phyloP scores from a whole-genome alignment of 352 stramenopile genomes.

The Blastocystis sp. region DNA sequence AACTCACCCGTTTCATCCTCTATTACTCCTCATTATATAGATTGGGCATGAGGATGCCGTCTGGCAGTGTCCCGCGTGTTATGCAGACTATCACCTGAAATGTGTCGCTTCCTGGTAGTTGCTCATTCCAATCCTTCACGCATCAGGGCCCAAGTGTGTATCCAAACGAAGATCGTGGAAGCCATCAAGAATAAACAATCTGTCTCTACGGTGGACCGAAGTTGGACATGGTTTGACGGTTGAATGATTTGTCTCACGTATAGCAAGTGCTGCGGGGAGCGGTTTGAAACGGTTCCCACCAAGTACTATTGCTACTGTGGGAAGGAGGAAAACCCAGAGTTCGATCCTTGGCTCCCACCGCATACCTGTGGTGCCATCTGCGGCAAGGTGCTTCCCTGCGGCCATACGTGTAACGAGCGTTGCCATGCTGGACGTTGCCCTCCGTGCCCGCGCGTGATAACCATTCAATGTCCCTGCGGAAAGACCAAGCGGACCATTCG shows the following conservation, averaged over 20 bases:
- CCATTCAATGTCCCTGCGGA: constrained; percentile 37
- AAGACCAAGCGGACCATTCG: constrained; percentile 52
- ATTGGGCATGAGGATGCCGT: constrained; percentile 31
- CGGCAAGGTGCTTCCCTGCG: constrained; percentile 45
- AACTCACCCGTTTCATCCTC: not conserved
- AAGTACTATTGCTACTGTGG: constrained; percentile 66
- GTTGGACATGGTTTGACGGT: constrained; percentile 46
- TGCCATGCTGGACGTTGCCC: constrained; percentile 60
- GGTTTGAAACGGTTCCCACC: constrained; percentile 18
- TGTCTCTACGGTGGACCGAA: constrained; percentile 20
- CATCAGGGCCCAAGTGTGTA: constrained; percentile 57
- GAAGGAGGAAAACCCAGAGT: constrained; percentile 65
- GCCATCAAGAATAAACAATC: constrained; percentile 64
- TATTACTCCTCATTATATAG: not conserved
- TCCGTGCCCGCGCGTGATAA: constrained; percentile 49
- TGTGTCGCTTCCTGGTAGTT: constrained; percentile 48
- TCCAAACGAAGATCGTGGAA: constrained; percentile 52
- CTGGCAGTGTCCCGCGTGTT: constrained; percentile 60
- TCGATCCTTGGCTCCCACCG: constrained; percentile 61
- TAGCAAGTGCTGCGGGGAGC: constrained; percentile 47
- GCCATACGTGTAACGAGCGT: constrained; percentile 61
- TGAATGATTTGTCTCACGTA: not conserved
- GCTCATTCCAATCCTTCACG: not conserved
- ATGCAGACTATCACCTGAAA: constrained; percentile 56
- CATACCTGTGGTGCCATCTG: constrained; percentile 65